These are phyloP conservation scores for Aaosphaeria arxii DNA, from an alignment of 2,329 filamentous ascomycete genomes.

Conservation along the genomic window DNA sequence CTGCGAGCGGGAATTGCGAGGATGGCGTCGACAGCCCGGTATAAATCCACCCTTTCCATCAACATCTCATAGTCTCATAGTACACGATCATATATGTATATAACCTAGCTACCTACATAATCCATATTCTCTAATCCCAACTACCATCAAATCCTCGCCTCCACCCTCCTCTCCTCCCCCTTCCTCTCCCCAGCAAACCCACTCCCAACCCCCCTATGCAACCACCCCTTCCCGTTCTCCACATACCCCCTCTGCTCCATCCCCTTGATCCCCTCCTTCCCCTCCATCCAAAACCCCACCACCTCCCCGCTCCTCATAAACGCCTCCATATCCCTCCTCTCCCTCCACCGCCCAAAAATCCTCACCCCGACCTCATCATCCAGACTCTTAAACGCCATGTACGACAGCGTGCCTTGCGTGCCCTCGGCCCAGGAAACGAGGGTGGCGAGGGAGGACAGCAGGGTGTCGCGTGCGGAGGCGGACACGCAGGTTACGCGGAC, in stretches of 20 bases:
- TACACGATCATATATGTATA: no score
- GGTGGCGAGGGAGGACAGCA: conserved; percentile 5
- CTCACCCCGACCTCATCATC: conserved; percentile 26
- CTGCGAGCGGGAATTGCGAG: conserved; percentile 28
- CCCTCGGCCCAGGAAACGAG: conserved; percentile 12
- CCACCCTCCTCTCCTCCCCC: not conserved
- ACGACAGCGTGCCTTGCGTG: conserved; percentile 16
- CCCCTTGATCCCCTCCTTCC: conserved; percentile 18
- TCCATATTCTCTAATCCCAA: not conserved
- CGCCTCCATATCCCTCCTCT: conserved; percentile 19
- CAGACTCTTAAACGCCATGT: conserved; percentile 24
- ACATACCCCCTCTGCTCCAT: conserved; percentile 31
- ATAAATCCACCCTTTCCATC: not conserved
- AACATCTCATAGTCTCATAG: no score
- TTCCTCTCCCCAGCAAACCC: conserved; percentile 1
- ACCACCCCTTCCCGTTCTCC: conserved; percentile 33
- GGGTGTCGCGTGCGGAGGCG: conserved; percentile 1
- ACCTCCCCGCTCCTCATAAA: conserved; percentile 21
- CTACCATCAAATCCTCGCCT: not conserved
- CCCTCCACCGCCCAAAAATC: conserved; percentile 25
- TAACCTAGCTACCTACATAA: no score
- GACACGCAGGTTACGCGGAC: conserved; percentile 17
- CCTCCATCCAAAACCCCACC: conserved; percentile 23
- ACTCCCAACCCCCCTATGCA: conserved; percentile 15
- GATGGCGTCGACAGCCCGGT: conserved; percentile 12